phyloP scores from a whole-genome alignment of 108 stramenopile species.

The Chaetoceros muelleri region DNA sequence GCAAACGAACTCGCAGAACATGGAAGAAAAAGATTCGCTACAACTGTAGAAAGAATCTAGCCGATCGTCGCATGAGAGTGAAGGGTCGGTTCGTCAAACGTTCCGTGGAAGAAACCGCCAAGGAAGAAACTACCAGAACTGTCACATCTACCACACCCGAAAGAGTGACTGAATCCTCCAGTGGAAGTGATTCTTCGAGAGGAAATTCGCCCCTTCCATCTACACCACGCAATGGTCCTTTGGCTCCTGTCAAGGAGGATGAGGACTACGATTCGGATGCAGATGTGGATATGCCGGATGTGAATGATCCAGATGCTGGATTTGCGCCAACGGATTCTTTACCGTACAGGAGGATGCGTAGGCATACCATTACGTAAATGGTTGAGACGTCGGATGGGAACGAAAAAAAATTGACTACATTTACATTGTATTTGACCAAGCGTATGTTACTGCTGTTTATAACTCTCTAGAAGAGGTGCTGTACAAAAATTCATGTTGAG shows the following conservation, averaged over 20 bases:
- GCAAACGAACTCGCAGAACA: constrained; percentile 80
- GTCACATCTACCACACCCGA: constrained; percentile 5
- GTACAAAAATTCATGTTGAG: too few relatives aligned
- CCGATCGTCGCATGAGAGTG: constrained; percentile 89
- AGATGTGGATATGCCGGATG: constrained; percentile 73
- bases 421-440: too few relatives aligned
- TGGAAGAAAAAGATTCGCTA: constrained; percentile 98
- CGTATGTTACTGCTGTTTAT: too few relatives aligned
- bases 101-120: constrained; percentile 22
- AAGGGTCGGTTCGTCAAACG: constrained; percentile 97
- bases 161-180: neutral
- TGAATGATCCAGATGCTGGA: constrained; percentile 68
- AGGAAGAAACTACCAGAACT: constrained; percentile 14
- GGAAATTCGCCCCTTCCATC: constrained; percentile 9
- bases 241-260: constrained; percentile 19
- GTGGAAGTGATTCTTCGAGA: neutral
- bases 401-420: too few relatives aligned
- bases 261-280: constrained; percentile 8
- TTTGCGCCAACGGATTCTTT: constrained; percentile 71
- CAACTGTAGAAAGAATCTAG: constrained; percentile 93
- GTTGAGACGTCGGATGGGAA: too few relatives aligned
- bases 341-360: constrained; percentile 69
- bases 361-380: constrained; percentile 72
- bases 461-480: too few relatives aligned
- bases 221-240: constrained; percentile 17